These are phyloP conservation scores for Xylaria grammica DNA, from an alignment of 495 filamentous ascomycete species.

Conservation along the genomic window DNA sequence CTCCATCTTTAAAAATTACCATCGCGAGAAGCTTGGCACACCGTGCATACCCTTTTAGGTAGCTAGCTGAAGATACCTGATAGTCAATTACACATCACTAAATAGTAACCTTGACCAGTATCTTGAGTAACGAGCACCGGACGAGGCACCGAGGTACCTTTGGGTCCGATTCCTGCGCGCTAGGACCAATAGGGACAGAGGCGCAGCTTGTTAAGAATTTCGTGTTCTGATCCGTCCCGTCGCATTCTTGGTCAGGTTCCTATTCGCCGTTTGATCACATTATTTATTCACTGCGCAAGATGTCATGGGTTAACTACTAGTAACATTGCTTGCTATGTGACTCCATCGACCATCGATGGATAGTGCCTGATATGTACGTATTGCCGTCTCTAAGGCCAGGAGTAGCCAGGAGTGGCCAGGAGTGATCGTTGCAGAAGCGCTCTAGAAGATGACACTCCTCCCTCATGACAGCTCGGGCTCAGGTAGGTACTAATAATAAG, in stretches of 20 bases:
- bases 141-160: background rate
- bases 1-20: background rate
- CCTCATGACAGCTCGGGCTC: background rate
- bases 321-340: too few species aligned
- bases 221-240: conserved; percentile 19
- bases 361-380: too few species aligned
- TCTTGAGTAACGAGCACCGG: background rate
- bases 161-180: conserved; percentile 9
- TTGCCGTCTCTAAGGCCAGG: too few species aligned
- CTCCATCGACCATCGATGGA: too few species aligned
- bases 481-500: background rate
- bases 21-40: background rate
- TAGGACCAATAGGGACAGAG: conserved; percentile 7
- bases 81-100: background rate
- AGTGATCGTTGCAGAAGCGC: too few species aligned
- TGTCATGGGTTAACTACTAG: too few species aligned
- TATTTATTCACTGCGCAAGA: too few species aligned
- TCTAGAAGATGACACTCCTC: too few species aligned
- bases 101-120: too few species aligned
- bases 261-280: conserved; percentile 13
- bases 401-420: too few species aligned
- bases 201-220: conserved; percentile 9
- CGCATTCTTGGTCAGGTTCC: conserved; percentile 15
- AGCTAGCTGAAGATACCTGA: background rate
- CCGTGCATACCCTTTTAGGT: background rate